Base-by-base conservation (phyloP, 768 basidiomycete species). In the Roridomyces roridus region DNA sequence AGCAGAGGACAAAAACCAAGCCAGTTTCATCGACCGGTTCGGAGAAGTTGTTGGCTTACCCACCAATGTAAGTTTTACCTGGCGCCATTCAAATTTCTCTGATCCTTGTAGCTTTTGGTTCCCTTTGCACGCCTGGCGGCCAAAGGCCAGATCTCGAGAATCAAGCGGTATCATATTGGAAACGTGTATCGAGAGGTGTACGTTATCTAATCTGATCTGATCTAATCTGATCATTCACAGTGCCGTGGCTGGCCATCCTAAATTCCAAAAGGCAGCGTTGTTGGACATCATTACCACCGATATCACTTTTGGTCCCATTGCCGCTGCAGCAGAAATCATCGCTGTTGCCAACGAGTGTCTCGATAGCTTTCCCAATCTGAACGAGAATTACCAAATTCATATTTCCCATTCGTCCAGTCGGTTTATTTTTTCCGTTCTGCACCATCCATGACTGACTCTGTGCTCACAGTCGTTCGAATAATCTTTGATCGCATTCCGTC, bases 61-160 rank as follows among this genome's bases (percentile, higher is more conserved):
- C 0, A 85, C 85, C 57, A 87, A 91, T 62, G n/a, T n/a, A n/a
- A n/a, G n/a, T n/a, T n/a, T n/a, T n/a, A n/a, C n/a, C n/a, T n/a
- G n/a, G n/a, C n/a, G n/a, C n/a, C n/a, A n/a, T n/a, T n/a, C n/a
- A n/a, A n/a, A n/a, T n/a, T n/a, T n/a, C n/a, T n/a, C n/a, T n/a
- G n/a, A n/a, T n/a, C n/a, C n/a, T n/a, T n/a, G n/a, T n/a, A n/a
- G n/a, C 80, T 86, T 5, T 75, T 94, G 21, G 76, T 87, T 14
- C 87, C 89, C 0, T 94, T 94, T 63, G 91, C 93, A n/a, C 82
- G 92, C 50, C 72, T 90, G 37, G 92, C 92, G n/a, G 92, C 88
- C 3, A 79, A 87, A 48, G 81, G 76, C 2, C 82, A 80, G 34
- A 76, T 81, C 44, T 82, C 80, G 57, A 77, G 93, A 36, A 92